These are phyloP conservation scores for Xylogone sp. DNA, from an alignment of 2,329 filamentous ascomycete genomes.

Conservation along the genomic window DNA sequence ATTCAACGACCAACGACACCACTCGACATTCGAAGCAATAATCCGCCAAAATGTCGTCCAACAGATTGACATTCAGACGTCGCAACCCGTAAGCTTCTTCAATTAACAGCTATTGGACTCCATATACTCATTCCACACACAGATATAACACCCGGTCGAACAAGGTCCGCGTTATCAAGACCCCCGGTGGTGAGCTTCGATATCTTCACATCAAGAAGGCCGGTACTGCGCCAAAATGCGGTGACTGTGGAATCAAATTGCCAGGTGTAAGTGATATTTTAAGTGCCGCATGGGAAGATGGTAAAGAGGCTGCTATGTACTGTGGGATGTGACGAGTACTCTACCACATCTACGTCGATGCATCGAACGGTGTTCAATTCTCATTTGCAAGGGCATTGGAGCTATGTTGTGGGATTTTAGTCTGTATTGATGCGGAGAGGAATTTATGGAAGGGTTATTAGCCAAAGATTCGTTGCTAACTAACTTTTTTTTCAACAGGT, in stretches of 20 bases:
- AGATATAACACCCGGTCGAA: conserved; percentile 99
- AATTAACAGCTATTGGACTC: neutral
- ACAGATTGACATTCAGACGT: conserved; percentile 52
- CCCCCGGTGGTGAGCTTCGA: conserved; percentile 91
- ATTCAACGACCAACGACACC: conserved; percentile 17
- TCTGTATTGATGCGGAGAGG: conserved; percentile 3
- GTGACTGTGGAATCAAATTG: conserved; percentile 98
- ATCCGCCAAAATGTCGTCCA: conserved; percentile 45
- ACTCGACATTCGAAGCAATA: conserved; percentile 28
- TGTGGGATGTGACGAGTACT: neutral
- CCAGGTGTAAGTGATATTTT: conserved; percentile 75
- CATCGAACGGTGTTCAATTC: neutral
- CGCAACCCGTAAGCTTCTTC: conserved; percentile 65
- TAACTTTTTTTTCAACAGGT: conserved; percentile 52
- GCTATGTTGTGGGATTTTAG: neutral
- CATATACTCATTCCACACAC: conserved; percentile 14
- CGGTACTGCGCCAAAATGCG: conserved; percentile 96
- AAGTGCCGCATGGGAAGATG: neutral
- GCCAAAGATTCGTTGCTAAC: no score
- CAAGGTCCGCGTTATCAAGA: conserved; percentile 94
- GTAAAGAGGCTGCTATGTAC: neutral
- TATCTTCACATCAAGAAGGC: conserved; percentile 99
- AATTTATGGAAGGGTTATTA: no score
- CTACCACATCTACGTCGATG: no score
- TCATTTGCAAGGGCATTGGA: neutral